Evolutionary conservation across 768 basidiomycete genomes (phyloP).

Genomic region (Suillus cothurnatus): DNA sequence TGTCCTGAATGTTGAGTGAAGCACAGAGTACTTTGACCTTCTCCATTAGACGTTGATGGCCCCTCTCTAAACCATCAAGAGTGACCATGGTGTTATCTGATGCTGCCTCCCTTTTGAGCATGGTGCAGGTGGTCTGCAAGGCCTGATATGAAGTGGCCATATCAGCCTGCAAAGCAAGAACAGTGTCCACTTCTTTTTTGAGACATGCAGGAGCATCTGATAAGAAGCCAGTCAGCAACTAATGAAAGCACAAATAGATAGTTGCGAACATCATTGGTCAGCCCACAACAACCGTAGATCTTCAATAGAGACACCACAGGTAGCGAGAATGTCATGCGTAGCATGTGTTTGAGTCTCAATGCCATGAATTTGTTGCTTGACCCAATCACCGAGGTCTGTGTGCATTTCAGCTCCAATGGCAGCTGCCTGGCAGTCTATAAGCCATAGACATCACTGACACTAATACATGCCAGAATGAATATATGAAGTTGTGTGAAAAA

Average conservation of each 20-base stretch:
- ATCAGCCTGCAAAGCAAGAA: conserved; percentile 35
- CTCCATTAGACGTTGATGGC: conserved; percentile 1
- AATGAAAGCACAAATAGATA: background rate
- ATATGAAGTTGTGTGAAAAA: background rate
- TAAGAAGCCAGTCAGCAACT: background rate
- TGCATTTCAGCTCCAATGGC: conserved; percentile 28
- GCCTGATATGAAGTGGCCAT: conserved; percentile 27
- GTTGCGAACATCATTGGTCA: background rate
- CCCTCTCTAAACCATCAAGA: conserved; percentile 21
- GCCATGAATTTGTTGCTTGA: conserved; percentile 25
- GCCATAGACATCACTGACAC: conserved; percentile 32
- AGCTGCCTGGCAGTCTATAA: conserved; percentile 36
- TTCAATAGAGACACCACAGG: background rate
- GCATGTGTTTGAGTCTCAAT: conserved; percentile 9
- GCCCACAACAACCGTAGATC: background rate
- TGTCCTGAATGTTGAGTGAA: conserved; percentile 13
- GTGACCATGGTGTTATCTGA: conserved; percentile 11
- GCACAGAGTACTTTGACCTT: conserved; percentile 13
- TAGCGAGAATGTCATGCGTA: background rate
- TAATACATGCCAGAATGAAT: conserved; percentile 4
- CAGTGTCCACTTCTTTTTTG: conserved; percentile 35
- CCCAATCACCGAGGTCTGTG: conserved; percentile 37
- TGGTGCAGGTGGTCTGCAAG: conserved; percentile 17
- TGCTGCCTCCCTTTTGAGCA: conserved; percentile 13
- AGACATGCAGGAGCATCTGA: conserved; percentile 27